Conservation (phyloP, 2,329 filamentous ascomycete genomes). For the Botrytis elliptica region DNA sequence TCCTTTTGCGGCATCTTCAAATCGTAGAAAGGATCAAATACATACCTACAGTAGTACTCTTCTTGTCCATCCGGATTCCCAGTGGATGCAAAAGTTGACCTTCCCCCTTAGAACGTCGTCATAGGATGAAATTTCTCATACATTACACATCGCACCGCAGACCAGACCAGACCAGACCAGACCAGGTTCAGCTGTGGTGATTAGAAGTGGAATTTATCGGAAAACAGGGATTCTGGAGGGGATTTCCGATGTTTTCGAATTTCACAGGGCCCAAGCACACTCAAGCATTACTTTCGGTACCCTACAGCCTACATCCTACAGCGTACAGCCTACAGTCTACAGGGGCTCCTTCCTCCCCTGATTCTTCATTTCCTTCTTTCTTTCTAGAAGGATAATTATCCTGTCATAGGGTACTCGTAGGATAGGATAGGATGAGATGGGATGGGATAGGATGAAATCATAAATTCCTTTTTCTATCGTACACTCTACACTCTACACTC, state of each 20-base stretch:
- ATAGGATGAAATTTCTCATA: background rate
- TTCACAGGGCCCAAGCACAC: background rate
- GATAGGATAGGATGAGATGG: too few species aligned
- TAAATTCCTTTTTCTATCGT: background rate
- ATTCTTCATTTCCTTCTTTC: slow-evolving; percentile 4
- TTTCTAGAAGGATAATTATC: background rate
- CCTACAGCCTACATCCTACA: background rate
- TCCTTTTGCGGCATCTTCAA: background rate
- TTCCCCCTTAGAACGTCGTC: background rate
- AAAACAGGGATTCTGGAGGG: slow-evolving; percentile 2
- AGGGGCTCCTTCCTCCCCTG: background rate
- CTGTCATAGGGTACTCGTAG: too few species aligned
- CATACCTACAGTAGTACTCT: too few species aligned
- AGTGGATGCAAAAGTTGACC: background rate
- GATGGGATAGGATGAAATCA: background rate
- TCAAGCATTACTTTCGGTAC: background rate
- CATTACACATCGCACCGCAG: background rate
- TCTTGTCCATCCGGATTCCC: background rate
- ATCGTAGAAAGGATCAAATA: background rate
- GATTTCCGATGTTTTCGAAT: background rate
- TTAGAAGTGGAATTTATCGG: slow-evolving; percentile 4
- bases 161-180: background rate
- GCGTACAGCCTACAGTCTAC: background rate
- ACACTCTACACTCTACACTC: too few species aligned
- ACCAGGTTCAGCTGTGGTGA: background rate